Base-by-base conservation (phyloP, 345 rosid species). In the Rhodomyrtus tomentosa region DNA sequence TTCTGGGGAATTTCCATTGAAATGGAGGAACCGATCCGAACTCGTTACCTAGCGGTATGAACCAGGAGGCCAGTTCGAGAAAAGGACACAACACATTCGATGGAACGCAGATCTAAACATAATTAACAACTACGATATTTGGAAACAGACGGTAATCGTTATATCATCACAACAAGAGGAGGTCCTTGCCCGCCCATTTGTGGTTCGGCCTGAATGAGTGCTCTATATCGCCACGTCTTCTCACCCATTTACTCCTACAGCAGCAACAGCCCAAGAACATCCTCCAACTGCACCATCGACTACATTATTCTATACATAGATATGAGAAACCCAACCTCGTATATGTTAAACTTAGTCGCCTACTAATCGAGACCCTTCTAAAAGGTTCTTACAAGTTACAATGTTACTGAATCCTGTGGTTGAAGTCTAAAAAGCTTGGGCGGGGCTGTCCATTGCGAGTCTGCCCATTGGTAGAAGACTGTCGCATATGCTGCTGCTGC, bases 361-460 rank as follows among this genome's bases (percentile, higher is more conserved):
- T 68, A 68, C 76, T 36, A 32, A 68, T 68, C 24, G 6, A 68
- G 76, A 68, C 42, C 76, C 76, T 4, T 68, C 76, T 68, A 32
- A 68, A 68, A 68, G 76, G 76, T 32, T 68, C 76, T 68, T 20
- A 18, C 76, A 18, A 32, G 76, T 32, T 68, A 68, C 76, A 68
- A 56, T 68, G 86, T 50, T 55, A 80, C 86, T 89, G 86, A 86
- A 85, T 88, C 89, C 91, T 87, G 87, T 87, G 87, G 86, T 87
- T 86, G 81, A 92, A 91, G 89, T 92, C 90, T 85, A 88, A 59
- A 88, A 90, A 93, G 88, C 87, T 91, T 6, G 90, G 87, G 68
- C 11, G 86, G 15, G 91, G 82, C 87, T 90, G 94, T 74, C 93
- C 93, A 4, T 90, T 88, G 58, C 6, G 85, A 13, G 90, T 58